Conservation (phyloP, 2,329 filamentous ascomycete genomes). For the Epichloe sp. region DNA sequence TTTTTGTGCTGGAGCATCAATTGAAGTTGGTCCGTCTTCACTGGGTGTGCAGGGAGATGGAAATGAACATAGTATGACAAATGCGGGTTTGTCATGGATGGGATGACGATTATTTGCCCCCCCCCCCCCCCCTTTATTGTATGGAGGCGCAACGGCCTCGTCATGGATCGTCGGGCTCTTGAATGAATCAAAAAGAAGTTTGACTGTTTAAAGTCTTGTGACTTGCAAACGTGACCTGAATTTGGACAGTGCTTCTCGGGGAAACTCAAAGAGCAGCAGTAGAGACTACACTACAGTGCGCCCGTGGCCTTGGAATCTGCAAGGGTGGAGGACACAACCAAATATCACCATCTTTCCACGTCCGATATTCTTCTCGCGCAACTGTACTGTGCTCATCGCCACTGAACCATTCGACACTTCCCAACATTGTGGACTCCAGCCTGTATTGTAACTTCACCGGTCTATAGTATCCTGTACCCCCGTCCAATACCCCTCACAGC, state of each 20-base stretch:
- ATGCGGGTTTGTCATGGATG: not conserved
- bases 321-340: no score
- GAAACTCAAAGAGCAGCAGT: not conserved
- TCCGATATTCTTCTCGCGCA: no score
- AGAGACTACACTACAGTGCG: not conserved
- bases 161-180: slow-evolving; percentile 20
- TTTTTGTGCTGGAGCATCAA: not conserved
- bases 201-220: slow-evolving; percentile 8
- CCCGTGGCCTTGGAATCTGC: no score
- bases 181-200: slow-evolving; percentile 22
- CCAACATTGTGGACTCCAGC: no score
- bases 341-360: no score
- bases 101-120: not conserved
- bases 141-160: slow-evolving; percentile 24
- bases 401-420: no score
- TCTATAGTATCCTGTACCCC: no score
- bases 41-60: slow-evolving; percentile 26
- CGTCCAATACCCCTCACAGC: no score
- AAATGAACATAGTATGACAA: not conserved
- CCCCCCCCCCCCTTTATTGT: not conserved
- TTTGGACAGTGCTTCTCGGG: not conserved
- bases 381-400: no score
- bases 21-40: slow-evolving; percentile 11
- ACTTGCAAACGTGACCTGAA: not conserved
- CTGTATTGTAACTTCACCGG: no score